phyloP scores from a whole-genome alignment of 352 stramenopile species.

The Globisporangium canariense region DNA sequence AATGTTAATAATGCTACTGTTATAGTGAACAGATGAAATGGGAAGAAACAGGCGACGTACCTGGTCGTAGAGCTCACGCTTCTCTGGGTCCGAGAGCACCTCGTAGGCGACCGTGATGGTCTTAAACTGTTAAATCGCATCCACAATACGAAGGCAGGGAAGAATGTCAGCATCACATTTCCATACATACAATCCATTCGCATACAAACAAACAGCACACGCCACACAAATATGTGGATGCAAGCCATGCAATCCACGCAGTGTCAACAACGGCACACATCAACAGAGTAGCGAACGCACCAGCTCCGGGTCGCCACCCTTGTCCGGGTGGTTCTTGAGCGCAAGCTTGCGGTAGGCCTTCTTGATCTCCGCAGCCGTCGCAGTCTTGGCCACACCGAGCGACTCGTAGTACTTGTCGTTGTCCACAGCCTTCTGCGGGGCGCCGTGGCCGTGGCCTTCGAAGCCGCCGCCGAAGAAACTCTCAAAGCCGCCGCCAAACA shows the following conservation, averaged over 20 bases:
- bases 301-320: slow-evolving; percentile 96
- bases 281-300: slow-evolving; percentile 18
- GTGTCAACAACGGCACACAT: background rate
- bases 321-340: slow-evolving; percentile 97
- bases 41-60: slow-evolving; percentile 15
- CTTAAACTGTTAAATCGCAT: slow-evolving; percentile 72
- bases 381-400: slow-evolving; percentile 84
- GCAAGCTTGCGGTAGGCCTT: slow-evolving; percentile 89
- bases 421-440: slow-evolving; percentile 64
- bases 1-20: background rate
- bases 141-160: slow-evolving; percentile 2
- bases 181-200: background rate
- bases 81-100: slow-evolving; percentile 94
- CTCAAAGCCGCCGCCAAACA: slow-evolving; percentile 86
- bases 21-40: background rate
- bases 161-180: slow-evolving; percentile 3
- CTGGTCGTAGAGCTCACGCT: slow-evolving; percentile 86
- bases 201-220: background rate
- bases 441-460: slow-evolving; percentile 39
- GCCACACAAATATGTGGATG: background rate
- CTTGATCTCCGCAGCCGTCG: slow-evolving; percentile 84
- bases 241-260: background rate
- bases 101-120: slow-evolving; percentile 95
- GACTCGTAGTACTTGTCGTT: slow-evolving; percentile 89
- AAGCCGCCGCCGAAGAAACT: slow-evolving; percentile 85